phyloP scores from a whole-genome alignment of 495 filamentous ascomycete species.

The Talaromyces adpressus region DNA sequence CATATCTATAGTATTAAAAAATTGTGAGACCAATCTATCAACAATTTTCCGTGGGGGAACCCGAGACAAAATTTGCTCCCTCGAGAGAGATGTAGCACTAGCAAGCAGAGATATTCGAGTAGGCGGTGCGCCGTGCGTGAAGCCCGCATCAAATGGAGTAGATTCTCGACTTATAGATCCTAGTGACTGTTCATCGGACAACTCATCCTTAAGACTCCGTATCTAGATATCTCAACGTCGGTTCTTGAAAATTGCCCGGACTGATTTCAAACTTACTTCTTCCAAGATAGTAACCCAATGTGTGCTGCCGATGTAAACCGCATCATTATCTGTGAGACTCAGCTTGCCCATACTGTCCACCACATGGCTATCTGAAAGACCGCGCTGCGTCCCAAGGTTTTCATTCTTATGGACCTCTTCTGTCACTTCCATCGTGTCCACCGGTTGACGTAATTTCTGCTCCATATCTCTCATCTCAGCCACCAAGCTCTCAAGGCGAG shows the following conservation, averaged over 20 bases:
- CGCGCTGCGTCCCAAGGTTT: neutral
- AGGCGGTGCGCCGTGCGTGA: neutral
- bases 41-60: slow-evolving; percentile 23
- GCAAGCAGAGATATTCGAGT: slow-evolving; percentile 2
- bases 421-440: neutral
- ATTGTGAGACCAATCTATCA: slow-evolving; percentile 16
- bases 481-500: slow-evolving; percentile 4
- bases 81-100: neutral
- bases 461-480: slow-evolving; percentile 6
- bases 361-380: neutral
- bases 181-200: slow-evolving; percentile 2
- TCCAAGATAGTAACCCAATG: slow-evolving; percentile 85
- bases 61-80: slow-evolving; percentile 17
- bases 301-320: slow-evolving; percentile 68
- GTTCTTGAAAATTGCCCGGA: neutral
- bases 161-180: neutral
- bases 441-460: neutral
- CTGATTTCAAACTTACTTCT: slow-evolving; percentile 47
- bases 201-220: slow-evolving; percentile 4
- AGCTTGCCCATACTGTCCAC: slow-evolving; percentile 2
- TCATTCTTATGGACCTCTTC: neutral
- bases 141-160: slow-evolving; percentile 1
- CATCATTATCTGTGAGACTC: slow-evolving; percentile 5
- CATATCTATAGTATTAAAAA: slow-evolving; percentile 11
- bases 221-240: neutral